phyloP scores from a whole-genome alignment of 768 basidiomycete genomes.

The Leccinum olivaceopallidum region DNA sequence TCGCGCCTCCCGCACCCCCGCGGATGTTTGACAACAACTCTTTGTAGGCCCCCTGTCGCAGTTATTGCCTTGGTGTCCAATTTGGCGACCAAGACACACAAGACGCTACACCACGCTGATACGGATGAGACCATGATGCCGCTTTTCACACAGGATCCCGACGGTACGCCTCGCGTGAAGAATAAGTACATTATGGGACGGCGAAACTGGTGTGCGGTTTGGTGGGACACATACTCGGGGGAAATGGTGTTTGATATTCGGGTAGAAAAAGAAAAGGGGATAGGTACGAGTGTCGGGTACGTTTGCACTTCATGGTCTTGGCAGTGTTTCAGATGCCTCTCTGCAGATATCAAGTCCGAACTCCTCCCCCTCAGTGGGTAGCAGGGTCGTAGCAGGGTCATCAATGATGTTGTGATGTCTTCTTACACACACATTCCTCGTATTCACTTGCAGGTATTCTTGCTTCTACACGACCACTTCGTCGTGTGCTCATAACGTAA shows the following conservation, averaged over 20 bases:
- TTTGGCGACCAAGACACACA: constrained; percentile 79
- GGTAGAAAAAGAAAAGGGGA: constrained; percentile 82
- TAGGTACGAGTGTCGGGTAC: constrained; percentile 79
- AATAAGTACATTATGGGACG: constrained; percentile 83
- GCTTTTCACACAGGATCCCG: constrained; percentile 73
- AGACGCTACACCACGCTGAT: constrained; percentile 74
- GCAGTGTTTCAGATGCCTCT: neutral
- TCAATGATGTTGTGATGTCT: constrained; percentile 7
- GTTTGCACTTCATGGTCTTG: constrained; percentile 18
- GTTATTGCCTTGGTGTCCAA: constrained; percentile 82
- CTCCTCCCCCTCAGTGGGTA: constrained; percentile 45
- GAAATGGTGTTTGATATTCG: constrained; percentile 81
- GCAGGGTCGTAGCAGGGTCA: constrained; percentile 15
- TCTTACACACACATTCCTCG: neutral
- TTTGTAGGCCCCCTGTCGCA: constrained; percentile 54
- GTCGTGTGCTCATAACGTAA: neutral
- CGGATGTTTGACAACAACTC: neutral
- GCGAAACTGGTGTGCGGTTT: constrained; percentile 83
- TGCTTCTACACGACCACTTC: neutral
- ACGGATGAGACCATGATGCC: constrained; percentile 92
- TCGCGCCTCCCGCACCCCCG: constrained; percentile 5
- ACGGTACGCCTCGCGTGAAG: constrained; percentile 66
- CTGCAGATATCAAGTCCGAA: constrained; percentile 43
- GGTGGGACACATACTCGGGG: constrained; percentile 55
- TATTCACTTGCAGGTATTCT: neutral